A percentile compares a stretch with the other conserved stretches of the same genome.
These are phyloP conservation scores for Chlamydomonas incerta DNA, from an alignment of 139 green algal species.

Conservation along the genomic window DNA sequence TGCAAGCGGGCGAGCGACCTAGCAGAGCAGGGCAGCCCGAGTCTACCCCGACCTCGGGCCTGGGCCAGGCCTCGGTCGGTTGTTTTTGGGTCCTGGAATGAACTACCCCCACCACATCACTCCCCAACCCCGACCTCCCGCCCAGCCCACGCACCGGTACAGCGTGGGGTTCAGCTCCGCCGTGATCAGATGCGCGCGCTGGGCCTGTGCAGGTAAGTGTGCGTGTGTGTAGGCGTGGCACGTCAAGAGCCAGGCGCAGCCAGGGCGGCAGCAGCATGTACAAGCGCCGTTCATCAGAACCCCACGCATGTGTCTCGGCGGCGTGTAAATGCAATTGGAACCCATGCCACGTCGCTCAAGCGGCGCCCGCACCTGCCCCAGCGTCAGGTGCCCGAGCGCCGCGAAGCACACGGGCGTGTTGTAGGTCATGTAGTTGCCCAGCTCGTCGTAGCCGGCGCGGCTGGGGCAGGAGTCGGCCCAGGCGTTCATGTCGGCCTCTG, in stretches of 20 bases:
- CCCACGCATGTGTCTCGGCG: no score
- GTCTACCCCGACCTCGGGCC: no score
- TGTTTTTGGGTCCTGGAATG: no score
- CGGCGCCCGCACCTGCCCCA: background rate
- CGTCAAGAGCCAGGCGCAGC: background rate
- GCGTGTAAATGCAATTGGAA: no score
- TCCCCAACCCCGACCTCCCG: no score
- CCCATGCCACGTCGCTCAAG: background rate
- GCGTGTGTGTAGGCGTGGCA: background rate
- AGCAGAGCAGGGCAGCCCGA: no score
- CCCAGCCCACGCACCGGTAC: background rate
- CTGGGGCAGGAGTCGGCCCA: background rate
- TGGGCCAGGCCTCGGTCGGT: no score
- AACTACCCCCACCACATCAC: no score
- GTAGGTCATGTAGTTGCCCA: slow-evolving; percentile 42
- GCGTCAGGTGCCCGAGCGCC: slow-evolving; percentile 1
- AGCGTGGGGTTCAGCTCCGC: slow-evolving; percentile 12
- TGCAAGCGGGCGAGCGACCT: no score
- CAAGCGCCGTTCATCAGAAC: no score
- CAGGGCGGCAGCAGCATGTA: no score
- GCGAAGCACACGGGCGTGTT: slow-evolving; percentile 19
- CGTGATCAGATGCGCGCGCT: background rate
- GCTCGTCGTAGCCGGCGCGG: slow-evolving; percentile 17
- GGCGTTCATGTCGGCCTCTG: slow-evolving; percentile 3
- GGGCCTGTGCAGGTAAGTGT: background rate